phyloP scores from a whole-genome alignment of 2,329 filamentous ascomycete genomes.

The Alternaria gaisen region DNA sequence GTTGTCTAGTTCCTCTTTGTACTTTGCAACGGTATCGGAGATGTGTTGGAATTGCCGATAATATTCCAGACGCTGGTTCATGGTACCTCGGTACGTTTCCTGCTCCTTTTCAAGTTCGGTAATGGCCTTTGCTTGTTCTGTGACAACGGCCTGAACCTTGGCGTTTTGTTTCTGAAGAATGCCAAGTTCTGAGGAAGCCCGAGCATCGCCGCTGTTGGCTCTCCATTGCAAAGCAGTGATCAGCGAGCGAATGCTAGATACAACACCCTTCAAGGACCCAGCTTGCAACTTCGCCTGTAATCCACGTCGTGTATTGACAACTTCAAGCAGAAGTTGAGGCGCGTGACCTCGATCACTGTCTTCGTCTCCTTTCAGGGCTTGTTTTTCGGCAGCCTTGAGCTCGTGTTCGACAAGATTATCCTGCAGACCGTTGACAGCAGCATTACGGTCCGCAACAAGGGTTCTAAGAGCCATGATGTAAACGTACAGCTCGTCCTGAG shows the following conservation, averaged over 20 bases:
- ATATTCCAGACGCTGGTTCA: slow-evolving; percentile 88
- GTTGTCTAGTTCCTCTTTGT: slow-evolving; percentile 70
- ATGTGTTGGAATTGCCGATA: slow-evolving; percentile 89
- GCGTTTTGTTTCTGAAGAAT: slow-evolving; percentile 72
- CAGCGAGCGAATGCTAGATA: slow-evolving; percentile 74
- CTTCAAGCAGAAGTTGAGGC: slow-evolving; percentile 68
- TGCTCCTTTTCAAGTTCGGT: slow-evolving; percentile 72
- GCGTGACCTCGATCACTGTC: slow-evolving; percentile 68
- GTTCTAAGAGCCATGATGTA: slow-evolving; percentile 82
- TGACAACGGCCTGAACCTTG: slow-evolving; percentile 63
- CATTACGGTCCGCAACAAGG: slow-evolving; percentile 79
- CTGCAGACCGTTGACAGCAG: slow-evolving; percentile 77
- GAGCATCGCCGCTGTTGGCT: slow-evolving; percentile 60
- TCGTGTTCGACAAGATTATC: slow-evolving; percentile 81
- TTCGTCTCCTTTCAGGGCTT: slow-evolving; percentile 68
- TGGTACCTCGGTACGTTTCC: slow-evolving; percentile 76
- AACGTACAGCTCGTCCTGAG: slow-evolving; percentile 87
- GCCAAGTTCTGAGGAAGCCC: slow-evolving; percentile 69
- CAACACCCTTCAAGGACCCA: slow-evolving; percentile 73
- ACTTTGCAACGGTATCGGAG: slow-evolving; percentile 85
- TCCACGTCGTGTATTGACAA: slow-evolving; percentile 60
- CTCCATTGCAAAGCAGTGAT: slow-evolving; percentile 68
- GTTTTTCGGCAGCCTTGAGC: slow-evolving; percentile 66
- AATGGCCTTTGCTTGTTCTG: slow-evolving; percentile 62
- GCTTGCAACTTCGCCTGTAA: slow-evolving; percentile 61